phyloP scores from a whole-genome alignment of 306 rosid species.

The Lablab purpureus region DNA sequence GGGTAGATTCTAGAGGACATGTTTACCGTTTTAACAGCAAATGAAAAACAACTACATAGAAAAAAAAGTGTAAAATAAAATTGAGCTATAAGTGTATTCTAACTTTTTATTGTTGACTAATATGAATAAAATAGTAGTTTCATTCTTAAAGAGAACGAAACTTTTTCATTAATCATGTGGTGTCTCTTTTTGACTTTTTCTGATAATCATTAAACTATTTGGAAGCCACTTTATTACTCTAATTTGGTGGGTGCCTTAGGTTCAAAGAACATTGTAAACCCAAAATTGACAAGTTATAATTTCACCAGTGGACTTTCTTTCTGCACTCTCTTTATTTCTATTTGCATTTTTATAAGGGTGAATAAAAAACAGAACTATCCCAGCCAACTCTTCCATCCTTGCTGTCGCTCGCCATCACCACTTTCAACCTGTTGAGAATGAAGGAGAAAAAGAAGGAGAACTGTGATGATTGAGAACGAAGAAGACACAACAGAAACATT shows the following conservation, averaged over 20 bases:
- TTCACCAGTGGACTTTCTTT: too few relatives aligned
- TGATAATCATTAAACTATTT: conserved; percentile 29
- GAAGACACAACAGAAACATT: too few relatives aligned
- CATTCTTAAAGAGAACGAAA: conserved; percentile 53
- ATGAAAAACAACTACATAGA: conserved; percentile 16
- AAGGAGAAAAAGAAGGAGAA: too few relatives aligned
- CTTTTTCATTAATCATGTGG: conserved; percentile 34
- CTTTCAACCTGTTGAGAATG: too few relatives aligned
- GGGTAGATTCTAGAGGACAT: neutral
- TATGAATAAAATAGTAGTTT: conserved; percentile 50
- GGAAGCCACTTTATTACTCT: conserved; percentile 5
- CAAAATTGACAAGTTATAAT: neutral
- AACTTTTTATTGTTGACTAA: conserved; percentile 50
- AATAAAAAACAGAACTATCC: too few relatives aligned
- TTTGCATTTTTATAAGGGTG: too few relatives aligned
- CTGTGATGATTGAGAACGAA: too few relatives aligned
- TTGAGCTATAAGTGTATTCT: conserved; percentile 36
- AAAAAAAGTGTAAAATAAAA: neutral
- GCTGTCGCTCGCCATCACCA: too few relatives aligned
- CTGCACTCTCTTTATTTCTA: too few relatives aligned
- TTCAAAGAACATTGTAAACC: neutral
- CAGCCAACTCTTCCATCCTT: too few relatives aligned
- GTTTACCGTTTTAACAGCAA: conserved; percentile 30
- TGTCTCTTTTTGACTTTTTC: conserved; percentile 29
- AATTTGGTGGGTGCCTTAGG: neutral